Base-by-base conservation (phyloP, 441 rosid species). In the Corymbia citriodora region DNA sequence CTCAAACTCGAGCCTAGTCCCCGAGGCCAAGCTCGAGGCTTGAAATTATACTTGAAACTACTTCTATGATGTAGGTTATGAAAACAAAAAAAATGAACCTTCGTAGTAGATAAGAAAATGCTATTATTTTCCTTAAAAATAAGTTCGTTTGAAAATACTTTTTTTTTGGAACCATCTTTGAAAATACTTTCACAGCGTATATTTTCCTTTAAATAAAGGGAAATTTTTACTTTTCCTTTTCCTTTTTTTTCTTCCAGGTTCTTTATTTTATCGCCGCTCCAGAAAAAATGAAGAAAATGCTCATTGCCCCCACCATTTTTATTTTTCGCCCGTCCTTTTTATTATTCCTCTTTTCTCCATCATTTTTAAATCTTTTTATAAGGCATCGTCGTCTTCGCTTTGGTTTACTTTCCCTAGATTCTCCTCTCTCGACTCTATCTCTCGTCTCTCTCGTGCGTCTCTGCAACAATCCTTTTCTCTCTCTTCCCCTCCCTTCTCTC, bases 61-160 rank as follows among this genome's bases (percentile, higher is more conserved):
- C 40, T 19, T 40, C 7, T 11, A 1, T 21, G 21, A 40, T 0
- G 10, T 8, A 3, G 7, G n/a, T 40, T 1, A 21, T 21, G 1
- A 40, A 40, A 40, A 3, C 4, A 40, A 40, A 40, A 4, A 36
- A 74, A 40, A 40, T 16, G 4, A 17, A 40, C 13, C 3, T 72
- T 10, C 17, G 12, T 11, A 12, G 40, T 11, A 40, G 52, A 21
- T 40, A 21, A 21, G 29, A 74, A 74, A 40, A 36, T 4, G 49
- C 7, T 11, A 74, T 40, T 27, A 40, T 11, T 40, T 74, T 12
- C 7, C 82, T 13, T 33, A 70, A 18, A 65, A 15, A 14, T n/a
- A 65, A 65, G 36, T 65, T 68, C 4, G n/a, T 4, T 31, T 31
- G 3, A 31, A 31, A 16, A 31, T 68, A 16, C 79, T 8, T 10